These are phyloP conservation scores for Scorias spongiosa DNA, from an alignment of 2,329 filamentous ascomycete species.

Conservation along the genomic window DNA sequence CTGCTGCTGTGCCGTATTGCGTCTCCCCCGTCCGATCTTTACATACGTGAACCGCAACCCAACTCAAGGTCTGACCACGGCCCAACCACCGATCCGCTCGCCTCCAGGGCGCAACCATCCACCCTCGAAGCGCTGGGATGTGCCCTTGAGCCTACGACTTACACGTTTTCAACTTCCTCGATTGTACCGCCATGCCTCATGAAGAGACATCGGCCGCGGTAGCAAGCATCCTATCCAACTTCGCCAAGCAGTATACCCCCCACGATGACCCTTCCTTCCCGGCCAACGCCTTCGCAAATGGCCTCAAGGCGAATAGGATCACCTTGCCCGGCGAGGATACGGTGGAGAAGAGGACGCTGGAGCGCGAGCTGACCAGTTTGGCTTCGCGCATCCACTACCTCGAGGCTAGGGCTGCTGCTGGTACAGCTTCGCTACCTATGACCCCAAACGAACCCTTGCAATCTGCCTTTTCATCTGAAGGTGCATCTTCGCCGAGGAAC, in stretches of 20 bases:
- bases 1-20: no score
- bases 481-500: slow-evolving; percentile 21
- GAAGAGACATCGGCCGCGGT: slow-evolving; percentile 20
- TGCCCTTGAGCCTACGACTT: background rate
- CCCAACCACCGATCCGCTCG: no score
- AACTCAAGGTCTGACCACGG: no score
- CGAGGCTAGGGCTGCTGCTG: slow-evolving; percentile 54
- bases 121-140: background rate
- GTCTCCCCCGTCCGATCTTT: no score
- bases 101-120: background rate
- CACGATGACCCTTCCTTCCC: slow-evolving; percentile 28
- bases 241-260: slow-evolving; percentile 33
- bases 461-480: slow-evolving; percentile 45
- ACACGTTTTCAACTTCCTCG: background rate
- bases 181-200: slow-evolving; percentile 11
- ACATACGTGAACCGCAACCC: no score
- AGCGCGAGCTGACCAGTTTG: slow-evolving; percentile 69
- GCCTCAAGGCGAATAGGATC: slow-evolving; percentile 38
- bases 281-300: slow-evolving; percentile 34
- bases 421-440: slow-evolving; percentile 44
- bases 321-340: slow-evolving; percentile 64
- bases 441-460: slow-evolving; percentile 56
- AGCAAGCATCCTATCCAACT: slow-evolving; percentile 29
- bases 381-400: slow-evolving; percentile 64
- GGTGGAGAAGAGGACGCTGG: slow-evolving; percentile 60